Evolutionary conservation across 768 basidiomycete species (phyloP).

Genomic region (Trametes gibbosa): DNA sequence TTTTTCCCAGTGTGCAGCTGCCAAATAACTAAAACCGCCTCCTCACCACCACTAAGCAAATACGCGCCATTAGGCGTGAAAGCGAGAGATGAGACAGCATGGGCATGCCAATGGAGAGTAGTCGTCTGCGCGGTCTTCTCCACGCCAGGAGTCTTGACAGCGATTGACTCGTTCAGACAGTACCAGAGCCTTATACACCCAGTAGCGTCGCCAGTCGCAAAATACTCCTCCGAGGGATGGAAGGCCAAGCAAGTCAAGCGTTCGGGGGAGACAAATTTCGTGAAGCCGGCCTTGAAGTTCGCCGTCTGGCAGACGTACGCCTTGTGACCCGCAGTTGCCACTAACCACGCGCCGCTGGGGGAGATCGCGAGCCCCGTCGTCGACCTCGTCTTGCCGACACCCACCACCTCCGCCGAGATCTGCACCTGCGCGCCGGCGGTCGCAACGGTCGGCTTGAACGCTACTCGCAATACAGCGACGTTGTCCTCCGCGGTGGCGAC

Average conservation of each 20-base stretch:
- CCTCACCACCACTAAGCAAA: constrained; percentile 91
- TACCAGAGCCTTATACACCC: constrained; percentile 92
- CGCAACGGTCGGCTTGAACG: constrained; percentile 47
- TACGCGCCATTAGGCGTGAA: constrained; percentile 93
- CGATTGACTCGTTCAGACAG: constrained; percentile 66
- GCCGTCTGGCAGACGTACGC: constrained; percentile 69
- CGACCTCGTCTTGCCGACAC: constrained; percentile 65
- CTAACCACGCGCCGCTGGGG: constrained; percentile 73
- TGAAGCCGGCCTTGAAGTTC: constrained; percentile 62
- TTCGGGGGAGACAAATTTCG: constrained; percentile 81
- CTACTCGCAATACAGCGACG: constrained; percentile 60
- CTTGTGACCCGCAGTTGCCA: constrained; percentile 72
- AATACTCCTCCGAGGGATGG: constrained; percentile 89
- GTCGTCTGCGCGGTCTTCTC: constrained; percentile 84
- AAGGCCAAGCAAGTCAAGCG: constrained; percentile 79
- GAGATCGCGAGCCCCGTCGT: constrained; percentile 70
- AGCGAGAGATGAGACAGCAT: constrained; percentile 80
- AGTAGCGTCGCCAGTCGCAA: constrained; percentile 88
- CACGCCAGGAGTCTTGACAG: constrained; percentile 50
- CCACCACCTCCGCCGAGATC: constrained; percentile 48
- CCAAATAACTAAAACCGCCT: constrained; percentile 96
- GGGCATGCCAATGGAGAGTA: constrained; percentile 94
- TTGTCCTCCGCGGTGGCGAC: constrained; percentile 43
- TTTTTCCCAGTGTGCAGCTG: constrained; percentile 84
- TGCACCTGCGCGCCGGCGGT: constrained; percentile 40